Percentiles rank a stretch among this genome's conserved stretches.
phyloP scores from a whole-genome alignment of 2,329 filamentous ascomycete species.

The Epichloe festucae region DNA sequence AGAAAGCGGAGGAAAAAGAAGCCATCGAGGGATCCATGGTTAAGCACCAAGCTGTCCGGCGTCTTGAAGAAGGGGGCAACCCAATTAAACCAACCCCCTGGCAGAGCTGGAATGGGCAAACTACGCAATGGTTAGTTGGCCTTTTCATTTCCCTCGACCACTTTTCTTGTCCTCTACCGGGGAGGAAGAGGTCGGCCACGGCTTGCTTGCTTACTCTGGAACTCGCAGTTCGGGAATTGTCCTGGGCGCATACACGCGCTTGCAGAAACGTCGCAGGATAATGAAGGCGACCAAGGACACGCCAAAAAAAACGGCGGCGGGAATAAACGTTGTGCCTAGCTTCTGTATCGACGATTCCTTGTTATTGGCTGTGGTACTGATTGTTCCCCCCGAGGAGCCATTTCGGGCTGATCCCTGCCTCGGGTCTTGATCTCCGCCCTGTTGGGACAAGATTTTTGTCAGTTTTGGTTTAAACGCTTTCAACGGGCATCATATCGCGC shows the following conservation, averaged over 20 bases:
- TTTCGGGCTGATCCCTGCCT: constrained; percentile 22
- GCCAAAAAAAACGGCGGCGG: constrained; percentile 36
- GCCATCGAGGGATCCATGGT: constrained; percentile 83
- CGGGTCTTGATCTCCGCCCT: constrained; percentile 14
- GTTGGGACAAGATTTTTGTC: not conserved
- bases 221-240: constrained; percentile 35
- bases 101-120: constrained; percentile 45
- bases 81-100: constrained; percentile 54
- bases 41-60: constrained; percentile 67
- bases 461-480: not conserved
- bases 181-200: not conserved
- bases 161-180: not conserved
- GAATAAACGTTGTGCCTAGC: constrained; percentile 38
- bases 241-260: constrained; percentile 43
- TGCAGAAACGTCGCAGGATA: constrained; percentile 30
- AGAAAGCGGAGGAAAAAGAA: constrained; percentile 74
- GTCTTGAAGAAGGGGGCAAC: constrained; percentile 51
- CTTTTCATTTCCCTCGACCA: not conserved
- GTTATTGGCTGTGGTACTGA: constrained; percentile 19
- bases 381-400: constrained; percentile 21
- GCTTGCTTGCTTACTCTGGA: constrained; percentile 20
- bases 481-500: not conserved
- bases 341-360: constrained; percentile 24
- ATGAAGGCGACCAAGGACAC: constrained; percentile 39
- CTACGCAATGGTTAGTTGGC: constrained; percentile 17